A percentile compares a stretch with the other conserved stretches of the same genome.
Conservation (phyloP, 352 stramenopile species). For the Globisporangium mamillatum region DNA sequence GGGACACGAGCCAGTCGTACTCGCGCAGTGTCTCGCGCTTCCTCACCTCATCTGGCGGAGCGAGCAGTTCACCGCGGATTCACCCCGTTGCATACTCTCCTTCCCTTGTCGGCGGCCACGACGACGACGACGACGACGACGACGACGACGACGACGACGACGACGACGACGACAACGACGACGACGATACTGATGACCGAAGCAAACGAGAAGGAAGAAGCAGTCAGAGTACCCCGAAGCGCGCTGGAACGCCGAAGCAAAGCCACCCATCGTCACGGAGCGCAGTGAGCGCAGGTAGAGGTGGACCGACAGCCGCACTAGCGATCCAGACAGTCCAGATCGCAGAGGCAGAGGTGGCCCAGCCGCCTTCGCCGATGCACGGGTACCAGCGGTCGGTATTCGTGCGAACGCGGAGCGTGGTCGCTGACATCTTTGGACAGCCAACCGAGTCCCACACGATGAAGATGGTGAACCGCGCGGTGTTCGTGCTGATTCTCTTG, state of each 20-base stretch:
- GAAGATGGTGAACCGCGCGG: conserved; percentile 34
- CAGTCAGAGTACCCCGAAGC: neutral
- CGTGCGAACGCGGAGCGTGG: conserved; percentile 29
- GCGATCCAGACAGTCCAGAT: conserved; percentile 19
- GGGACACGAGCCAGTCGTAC: neutral
- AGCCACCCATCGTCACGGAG: neutral
- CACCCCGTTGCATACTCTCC: conserved; percentile 2
- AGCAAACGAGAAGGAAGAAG: neutral
- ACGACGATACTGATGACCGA: neutral
- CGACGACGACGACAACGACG: conserved; percentile 9
- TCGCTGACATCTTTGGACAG: conserved; percentile 42
- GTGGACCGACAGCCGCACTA: neutral
- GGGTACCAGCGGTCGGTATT: conserved; percentile 21
- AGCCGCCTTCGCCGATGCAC: neutral
- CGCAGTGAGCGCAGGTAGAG: neutral
- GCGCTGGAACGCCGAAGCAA: neutral
- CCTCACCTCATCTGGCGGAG: neutral
- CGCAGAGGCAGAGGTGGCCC: neutral
- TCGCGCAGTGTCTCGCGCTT: conserved; percentile 4
- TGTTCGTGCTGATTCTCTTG: conserved; percentile 56
- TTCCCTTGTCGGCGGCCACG: neutral
- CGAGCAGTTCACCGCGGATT: conserved; percentile 1
- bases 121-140: conserved; percentile 4
- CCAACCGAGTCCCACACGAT: conserved; percentile 32
- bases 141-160: neutral